Base-by-base conservation (phyloP, 192 early-diverging fungal species). In the Coemansia brasiliensis region DNA sequence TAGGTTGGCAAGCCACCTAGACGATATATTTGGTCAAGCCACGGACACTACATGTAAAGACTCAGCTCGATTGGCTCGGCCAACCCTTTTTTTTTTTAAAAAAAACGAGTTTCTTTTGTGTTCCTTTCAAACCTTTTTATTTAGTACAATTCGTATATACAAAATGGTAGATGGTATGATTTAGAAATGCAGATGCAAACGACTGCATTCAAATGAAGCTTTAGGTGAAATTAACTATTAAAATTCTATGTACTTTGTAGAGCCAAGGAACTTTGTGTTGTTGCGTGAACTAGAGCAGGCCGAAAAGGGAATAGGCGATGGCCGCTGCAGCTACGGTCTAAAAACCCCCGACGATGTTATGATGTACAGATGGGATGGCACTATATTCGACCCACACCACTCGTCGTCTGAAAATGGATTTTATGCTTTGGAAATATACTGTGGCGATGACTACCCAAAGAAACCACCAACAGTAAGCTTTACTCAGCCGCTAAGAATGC, bases 241-340 rank as follows among this genome's bases (percentile, higher is more conserved):
- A n/a, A n/a, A 42, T 41, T 41, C 40, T n/a, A 42, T 42, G 41
- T 17, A 42, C n/a, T n/a, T 49, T 53, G 52, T 86, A 94, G 94
- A 95, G 71, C 96, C 96, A 43, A 90, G 95, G 67, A 98, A 94
- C 80, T 98, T 99, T 75, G 85, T 90, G 57, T 87, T 99, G 58
- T 81, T 99, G 22, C 93, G 94, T 58, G 96, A 99, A 74, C 87
- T 98, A 25, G 96, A 99, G 69, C 92, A 94, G 77, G 94, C 93
- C 43, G 95, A 96, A 65, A 98, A 99, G 82, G 92, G 92, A 40
- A 84, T 90, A 67, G 93, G 95, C 50, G 95, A 96, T 74, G 94
- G 93, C 8, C 88, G 89, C 32, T 91, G 89, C 80, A 92, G 88
- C 68, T 99, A 98, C 72, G 96, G 96, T 25, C 83, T 99, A 38